Base-by-base conservation (phyloP, 495 filamentous ascomycete genomes). In the Penicillium malachiteum region DNA sequence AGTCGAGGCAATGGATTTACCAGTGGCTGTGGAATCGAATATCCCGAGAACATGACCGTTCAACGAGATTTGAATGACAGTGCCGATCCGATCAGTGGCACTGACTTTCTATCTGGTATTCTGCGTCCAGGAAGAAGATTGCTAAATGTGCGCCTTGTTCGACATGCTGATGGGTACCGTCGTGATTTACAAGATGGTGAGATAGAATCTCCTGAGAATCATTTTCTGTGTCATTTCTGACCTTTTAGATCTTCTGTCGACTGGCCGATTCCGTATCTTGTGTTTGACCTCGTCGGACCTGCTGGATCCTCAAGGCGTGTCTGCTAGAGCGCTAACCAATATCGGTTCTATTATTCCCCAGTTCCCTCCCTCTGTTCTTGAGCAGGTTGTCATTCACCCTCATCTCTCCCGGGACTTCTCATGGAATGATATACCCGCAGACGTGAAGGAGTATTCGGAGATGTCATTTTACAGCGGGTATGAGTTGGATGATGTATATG, bases 401-500 rank as follows among this genome's bases (percentile, higher is more conserved):
- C 72, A 78, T 3, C 71, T 77, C 21, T 55, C 80, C 7, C 70
- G 51, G 1, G 68, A 79, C 0, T 78, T 81, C 33, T 80, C 83
- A 55, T 75, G 88, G 58, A 60, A 78, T 13, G 82, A 87, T 48
- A 75, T 88, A 10, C 85, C 83, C 1, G 67, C 70, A 1, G 71
- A 84, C 13, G 66, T 87, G 49, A 84, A 84, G 60, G 75, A 82
- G 7, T 82, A 77, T 49, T 78, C 82, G 14, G 70, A 81, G 56
- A 77, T 79, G 58, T 64, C 67, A 0, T 86, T 86, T 10, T 87
- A 84, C 72, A 85, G 86, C 55, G 89, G 87, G 50, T 75, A 79
- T 35, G 84, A 84, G 60, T 76, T 89, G 11, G 88, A 82, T 65
- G 84, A 84, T 52, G 86, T 85, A 1, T 90, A 90, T 63, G 71